These are phyloP conservation scores for Pseudoturritis turrita DNA, from an alignment of 345 rosid species.

Conservation along the genomic window DNA sequence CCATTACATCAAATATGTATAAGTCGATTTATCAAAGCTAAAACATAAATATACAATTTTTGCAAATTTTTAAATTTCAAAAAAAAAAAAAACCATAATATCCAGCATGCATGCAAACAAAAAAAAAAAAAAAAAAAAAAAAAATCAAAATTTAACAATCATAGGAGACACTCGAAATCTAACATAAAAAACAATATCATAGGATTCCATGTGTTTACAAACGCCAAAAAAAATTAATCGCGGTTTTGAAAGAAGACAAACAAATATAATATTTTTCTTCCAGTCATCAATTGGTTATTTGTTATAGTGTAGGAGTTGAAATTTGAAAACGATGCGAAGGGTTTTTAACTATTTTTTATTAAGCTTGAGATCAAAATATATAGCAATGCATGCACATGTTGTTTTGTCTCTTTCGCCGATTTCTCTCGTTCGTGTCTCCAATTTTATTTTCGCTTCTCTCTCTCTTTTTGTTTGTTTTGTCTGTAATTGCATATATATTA, in stretches of 20 bases:
- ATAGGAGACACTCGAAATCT: neutral
- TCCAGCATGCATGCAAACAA: neutral
- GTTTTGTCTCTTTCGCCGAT: slow-evolving; percentile 1
- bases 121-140: neutral
- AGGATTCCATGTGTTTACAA: slow-evolving; percentile 17
- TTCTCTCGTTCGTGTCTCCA: slow-evolving; percentile 4
- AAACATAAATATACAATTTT: too few relatives aligned
- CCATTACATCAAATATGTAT: neutral
- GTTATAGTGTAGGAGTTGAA: neutral
- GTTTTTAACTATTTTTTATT: neutral
- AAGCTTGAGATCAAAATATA: neutral
- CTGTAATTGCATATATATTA: neutral
- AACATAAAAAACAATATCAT: neutral
- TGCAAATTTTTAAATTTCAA: too few relatives aligned
- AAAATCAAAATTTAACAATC: neutral
- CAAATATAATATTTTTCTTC: neutral
- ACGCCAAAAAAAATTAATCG: slow-evolving; percentile 5
- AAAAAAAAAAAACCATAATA: neutral
- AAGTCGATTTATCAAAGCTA: neutral
- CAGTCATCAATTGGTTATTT: slow-evolving; percentile 1
- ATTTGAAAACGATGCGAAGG: slow-evolving; percentile 6
- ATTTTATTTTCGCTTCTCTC: slow-evolving; percentile 22
- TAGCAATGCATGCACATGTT: slow-evolving; percentile 25
- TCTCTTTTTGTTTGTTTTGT: neutral
- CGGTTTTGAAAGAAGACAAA: slow-evolving; percentile 2